Evolutionary conservation across 306 rosid species (phyloP), one percentile per base, ranked within the genome.

Genomic region (Ceratonia siliqua): DNA sequence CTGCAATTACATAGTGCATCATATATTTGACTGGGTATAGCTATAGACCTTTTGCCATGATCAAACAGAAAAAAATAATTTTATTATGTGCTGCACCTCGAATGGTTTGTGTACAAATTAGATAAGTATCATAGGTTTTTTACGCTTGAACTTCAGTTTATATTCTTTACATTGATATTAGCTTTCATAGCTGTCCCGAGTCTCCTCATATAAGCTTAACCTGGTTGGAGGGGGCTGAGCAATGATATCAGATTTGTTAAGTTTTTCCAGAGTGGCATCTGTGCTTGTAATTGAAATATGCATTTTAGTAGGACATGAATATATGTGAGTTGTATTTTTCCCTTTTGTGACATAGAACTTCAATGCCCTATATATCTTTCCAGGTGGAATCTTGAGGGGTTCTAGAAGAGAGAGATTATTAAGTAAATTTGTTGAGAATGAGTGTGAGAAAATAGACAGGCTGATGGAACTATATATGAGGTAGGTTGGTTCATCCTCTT

Each of bases 321-420:
- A 15, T 53, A 24, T 38, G 8, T 54, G 17, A 15, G 8, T 7
- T 49, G 61, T 72, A n/a, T 27, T 27, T 43, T 63, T 38, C n/a
- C 32, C 48, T 46, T 61, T 65, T 69, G 27, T 63, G 70, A 21
- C 58, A 20, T 54, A 49, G 76, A 80, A 52, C 42, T 55, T 80
- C 10, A 39, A 63, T 85, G 27, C 45, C 73, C 24, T 72, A 54
- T 69, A 39, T 75, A 75, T 69, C 49, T 20, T 79, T 49, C 43
- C 92, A 94, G 98, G 96, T 88, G 98, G 96, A 77, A 91, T 94
- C 82, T 68, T 87, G 76, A 89, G 96, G 88, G 98, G 97, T 74
- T 86, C 98, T 30, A 94, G 97, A 81, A 89, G 92, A 85, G 98
- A 94, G 25, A 87, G 98, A 83, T 77, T 94, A 74, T 88, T 94